phyloP scores from a whole-genome alignment of 179 eudicot genomes.

The Nepenthes alata region DNA sequence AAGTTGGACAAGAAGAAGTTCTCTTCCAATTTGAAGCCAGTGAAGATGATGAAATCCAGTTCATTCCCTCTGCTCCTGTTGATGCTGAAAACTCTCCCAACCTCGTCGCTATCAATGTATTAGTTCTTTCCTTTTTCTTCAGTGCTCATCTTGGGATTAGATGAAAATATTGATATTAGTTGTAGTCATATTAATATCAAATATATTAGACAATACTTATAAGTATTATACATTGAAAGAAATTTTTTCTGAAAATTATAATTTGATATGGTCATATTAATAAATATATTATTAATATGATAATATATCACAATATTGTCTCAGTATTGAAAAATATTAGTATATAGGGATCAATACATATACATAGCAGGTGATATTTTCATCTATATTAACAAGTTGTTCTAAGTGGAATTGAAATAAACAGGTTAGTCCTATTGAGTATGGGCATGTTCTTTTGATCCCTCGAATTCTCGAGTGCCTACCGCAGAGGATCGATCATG shows the following conservation, averaged over 20 bases:
- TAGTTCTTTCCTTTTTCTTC: neutral
- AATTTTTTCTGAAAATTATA: too few species aligned
- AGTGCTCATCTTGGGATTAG: too few species aligned
- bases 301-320: too few species aligned
- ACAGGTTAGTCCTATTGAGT: slow-evolving; percentile 25
- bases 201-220: too few species aligned
- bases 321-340: neutral
- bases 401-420: neutral
- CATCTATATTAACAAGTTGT: neutral
- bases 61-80: slow-evolving; percentile 5
- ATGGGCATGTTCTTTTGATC: slow-evolving; percentile 25
- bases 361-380: too few species aligned
- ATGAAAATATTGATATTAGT: too few species aligned
- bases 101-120: slow-evolving; percentile 20
- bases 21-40: slow-evolving; percentile 15
- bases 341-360: too few species aligned
- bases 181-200: too few species aligned
- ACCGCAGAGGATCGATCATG: slow-evolving; percentile 20
- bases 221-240: too few species aligned
- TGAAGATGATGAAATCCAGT: slow-evolving; percentile 6
- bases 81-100: slow-evolving; percentile 10
- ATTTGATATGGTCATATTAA: too few species aligned
- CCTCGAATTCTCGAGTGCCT: slow-evolving; percentile 16
- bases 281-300: too few species aligned
- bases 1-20: slow-evolving; percentile 22